A percentile compares a stretch with the other conserved stretches of the same genome.
Evolutionary conservation across 208 protist species (phyloP).

Genomic region (Wallacemonas sp.): DNA sequence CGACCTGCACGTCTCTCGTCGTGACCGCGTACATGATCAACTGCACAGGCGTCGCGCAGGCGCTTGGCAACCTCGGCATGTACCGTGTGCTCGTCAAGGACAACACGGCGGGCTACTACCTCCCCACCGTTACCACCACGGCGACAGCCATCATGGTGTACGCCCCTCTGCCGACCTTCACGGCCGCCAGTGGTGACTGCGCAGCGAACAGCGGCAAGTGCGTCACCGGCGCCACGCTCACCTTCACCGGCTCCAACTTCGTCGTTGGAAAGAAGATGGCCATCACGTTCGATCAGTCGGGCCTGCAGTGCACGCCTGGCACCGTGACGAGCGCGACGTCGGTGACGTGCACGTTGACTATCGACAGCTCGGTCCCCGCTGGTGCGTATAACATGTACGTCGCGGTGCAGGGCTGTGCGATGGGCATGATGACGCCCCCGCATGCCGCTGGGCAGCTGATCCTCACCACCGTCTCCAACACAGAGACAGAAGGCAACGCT

Average conservation of each 20-base stretch:
- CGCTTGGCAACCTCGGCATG: constrained; percentile 19
- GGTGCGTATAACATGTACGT: constrained; percentile 21
- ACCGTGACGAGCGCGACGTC: neutral
- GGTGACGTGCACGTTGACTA: neutral
- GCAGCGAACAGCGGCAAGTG: constrained; percentile 16
- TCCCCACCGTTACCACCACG: constrained; percentile 10
- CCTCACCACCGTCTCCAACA: neutral
- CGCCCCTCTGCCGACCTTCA: neutral
- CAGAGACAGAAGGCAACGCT: neutral
- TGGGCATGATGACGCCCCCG: constrained; percentile 20
- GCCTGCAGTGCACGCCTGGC: neutral
- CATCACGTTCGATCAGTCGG: constrained; percentile 1
- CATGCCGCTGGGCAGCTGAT: constrained; percentile 12
- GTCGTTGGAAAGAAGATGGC: constrained; percentile 1
- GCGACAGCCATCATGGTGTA: constrained; percentile 8
- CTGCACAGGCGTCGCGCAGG: constrained; percentile 14
- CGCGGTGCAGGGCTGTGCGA: constrained; percentile 16
- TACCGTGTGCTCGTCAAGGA: constrained; percentile 19
- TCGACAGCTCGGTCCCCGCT: constrained; percentile 4
- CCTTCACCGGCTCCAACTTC: constrained; percentile 24
- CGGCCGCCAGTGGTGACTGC: neutral
- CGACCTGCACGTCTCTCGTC: constrained; percentile 7
- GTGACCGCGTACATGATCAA: constrained; percentile 6
- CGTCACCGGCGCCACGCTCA: constrained; percentile 9
- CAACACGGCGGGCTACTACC: constrained; percentile 8